These are phyloP conservation scores for Teratosphaeria destructans DNA, from an alignment of 2,329 filamentous ascomycete species.

Conservation along the genomic window DNA sequence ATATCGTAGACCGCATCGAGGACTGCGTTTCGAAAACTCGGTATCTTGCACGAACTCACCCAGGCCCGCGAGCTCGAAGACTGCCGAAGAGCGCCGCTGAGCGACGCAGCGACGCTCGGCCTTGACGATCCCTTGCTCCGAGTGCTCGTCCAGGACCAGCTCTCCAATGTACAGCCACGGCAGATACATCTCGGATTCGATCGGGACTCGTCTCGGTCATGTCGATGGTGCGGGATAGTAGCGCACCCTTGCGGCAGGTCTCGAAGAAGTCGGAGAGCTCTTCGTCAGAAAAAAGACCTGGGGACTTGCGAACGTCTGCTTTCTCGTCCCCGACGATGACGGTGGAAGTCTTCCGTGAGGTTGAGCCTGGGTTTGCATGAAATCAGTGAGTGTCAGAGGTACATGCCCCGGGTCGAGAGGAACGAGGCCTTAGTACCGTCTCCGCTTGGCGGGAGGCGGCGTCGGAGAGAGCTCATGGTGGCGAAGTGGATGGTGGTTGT, in stretches of 20 bases:
- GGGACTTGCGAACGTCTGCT: not conserved
- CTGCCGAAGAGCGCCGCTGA: not conserved
- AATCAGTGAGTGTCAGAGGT: not conserved
- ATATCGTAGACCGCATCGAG: not conserved
- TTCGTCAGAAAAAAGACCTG: not conserved
- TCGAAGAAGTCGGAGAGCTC: constrained; percentile 9
- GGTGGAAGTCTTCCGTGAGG: not conserved
- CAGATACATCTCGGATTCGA: constrained; percentile 9
- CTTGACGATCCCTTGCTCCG: not conserved
- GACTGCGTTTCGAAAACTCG: not conserved
- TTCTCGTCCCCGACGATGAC: not conserved
- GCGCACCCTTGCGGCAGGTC: constrained; percentile 1
- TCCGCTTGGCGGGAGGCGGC: constrained; percentile 1
- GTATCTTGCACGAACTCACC: not conserved
- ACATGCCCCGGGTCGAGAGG: no score
- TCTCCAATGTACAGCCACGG: constrained; percentile 11
- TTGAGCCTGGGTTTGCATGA: not conserved
- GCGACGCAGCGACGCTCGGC: not conserved
- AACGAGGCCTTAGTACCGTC: constrained; percentile 1
- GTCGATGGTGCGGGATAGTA: constrained; percentile 1
- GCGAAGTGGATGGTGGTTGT: not conserved
- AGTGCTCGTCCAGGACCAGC: constrained; percentile 1
- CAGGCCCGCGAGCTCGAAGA: not conserved
- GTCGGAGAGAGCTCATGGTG: not conserved
- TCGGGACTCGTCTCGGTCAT: constrained; percentile 5